Evolutionary conservation across 2,329 filamentous ascomycete genomes (phyloP).

Genomic region (Xylaria arbuscula): DNA sequence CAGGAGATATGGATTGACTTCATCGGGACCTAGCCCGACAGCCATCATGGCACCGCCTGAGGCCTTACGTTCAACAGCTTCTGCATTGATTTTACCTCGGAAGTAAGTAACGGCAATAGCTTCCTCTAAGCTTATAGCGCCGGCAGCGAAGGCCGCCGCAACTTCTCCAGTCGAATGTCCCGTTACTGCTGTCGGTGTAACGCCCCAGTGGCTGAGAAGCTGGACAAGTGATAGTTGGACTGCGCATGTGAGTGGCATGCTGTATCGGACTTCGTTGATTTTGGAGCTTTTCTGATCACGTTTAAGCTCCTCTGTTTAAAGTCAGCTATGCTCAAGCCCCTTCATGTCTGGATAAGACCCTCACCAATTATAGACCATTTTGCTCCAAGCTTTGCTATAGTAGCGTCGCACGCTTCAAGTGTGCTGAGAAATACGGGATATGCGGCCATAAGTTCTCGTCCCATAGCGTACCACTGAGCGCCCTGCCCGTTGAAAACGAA

Average conservation of each 20-base stretch:
- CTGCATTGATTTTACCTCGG: conserved; percentile 34
- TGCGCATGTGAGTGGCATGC: conserved; percentile 37
- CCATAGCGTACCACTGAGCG: conserved; percentile 44
- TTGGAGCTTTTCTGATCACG: conserved; percentile 23
- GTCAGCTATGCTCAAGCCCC: conserved; percentile 42
- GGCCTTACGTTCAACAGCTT: conserved; percentile 13
- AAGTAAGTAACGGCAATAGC: conserved; percentile 39
- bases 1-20: conserved; percentile 28
- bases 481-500: conserved; percentile 44
- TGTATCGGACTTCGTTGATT: conserved; percentile 31
- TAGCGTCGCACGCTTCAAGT: conserved; percentile 17
- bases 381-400: conserved; percentile 26
- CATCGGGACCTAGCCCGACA: conserved; percentile 27
- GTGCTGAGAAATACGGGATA: conserved; percentile 28
- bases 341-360: conserved; percentile 48
- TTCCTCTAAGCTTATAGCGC: conserved; percentile 39
- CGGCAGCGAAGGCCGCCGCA: conserved; percentile 56
- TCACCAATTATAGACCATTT: conserved; percentile 35
- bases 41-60: conserved; percentile 35
- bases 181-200: conserved; percentile 38
- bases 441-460: conserved; percentile 29
- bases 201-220: conserved; percentile 38
- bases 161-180: conserved; percentile 53
- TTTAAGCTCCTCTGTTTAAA: conserved; percentile 43
- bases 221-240: conserved; percentile 41